A percentile compares a stretch with the other conserved stretches of the same genome.
phyloP scores from a whole-genome alignment of 345 rosid species.

The Lenwebbia sp. region DNA sequence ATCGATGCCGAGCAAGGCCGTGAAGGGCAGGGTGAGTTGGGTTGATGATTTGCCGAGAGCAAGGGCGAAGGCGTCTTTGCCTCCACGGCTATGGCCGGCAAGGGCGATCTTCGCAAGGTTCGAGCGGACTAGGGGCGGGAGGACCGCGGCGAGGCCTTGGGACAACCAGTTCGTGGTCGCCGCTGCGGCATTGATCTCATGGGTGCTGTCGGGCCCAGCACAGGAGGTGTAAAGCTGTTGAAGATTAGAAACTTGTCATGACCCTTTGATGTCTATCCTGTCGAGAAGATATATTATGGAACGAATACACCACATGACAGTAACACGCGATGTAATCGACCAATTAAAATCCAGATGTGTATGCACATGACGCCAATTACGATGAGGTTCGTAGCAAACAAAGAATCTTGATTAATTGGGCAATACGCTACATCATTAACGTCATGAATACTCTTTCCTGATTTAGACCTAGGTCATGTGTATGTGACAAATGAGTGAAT shows the following conservation, averaged over 20 bases:
- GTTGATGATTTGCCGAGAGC: conserved; percentile 30
- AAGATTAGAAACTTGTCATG: not conserved
- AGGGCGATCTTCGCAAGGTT: conserved; percentile 43
- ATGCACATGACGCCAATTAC: accelerated
- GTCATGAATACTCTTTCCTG: accelerated
- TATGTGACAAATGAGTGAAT: not conserved
- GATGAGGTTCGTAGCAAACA: not conserved
- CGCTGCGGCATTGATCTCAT: conserved; percentile 42
- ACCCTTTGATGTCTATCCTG: not conserved
- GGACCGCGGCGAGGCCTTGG: conserved; percentile 27
- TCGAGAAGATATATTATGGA: not conserved
- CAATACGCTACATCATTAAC: not conserved
- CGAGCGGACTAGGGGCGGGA: conserved; percentile 38
- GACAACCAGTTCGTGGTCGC: conserved; percentile 50
- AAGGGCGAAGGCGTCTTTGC: conserved; percentile 61
- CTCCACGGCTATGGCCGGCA: conserved; percentile 78
- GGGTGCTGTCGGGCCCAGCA: conserved; percentile 38
- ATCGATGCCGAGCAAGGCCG: not conserved
- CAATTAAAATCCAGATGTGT: not conserved
- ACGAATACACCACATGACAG: accelerated
- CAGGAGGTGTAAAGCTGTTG: conserved; percentile 42
- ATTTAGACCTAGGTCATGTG: not conserved
- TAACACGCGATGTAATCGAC: not conserved
- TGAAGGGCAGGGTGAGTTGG: not conserved
- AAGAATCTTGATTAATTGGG: not conserved